A percentile compares a stretch with the other conserved stretches of the same genome.
phyloP scores from a whole-genome alignment of 805 yeast genomes.

The Ogataea degrootiae region DNA sequence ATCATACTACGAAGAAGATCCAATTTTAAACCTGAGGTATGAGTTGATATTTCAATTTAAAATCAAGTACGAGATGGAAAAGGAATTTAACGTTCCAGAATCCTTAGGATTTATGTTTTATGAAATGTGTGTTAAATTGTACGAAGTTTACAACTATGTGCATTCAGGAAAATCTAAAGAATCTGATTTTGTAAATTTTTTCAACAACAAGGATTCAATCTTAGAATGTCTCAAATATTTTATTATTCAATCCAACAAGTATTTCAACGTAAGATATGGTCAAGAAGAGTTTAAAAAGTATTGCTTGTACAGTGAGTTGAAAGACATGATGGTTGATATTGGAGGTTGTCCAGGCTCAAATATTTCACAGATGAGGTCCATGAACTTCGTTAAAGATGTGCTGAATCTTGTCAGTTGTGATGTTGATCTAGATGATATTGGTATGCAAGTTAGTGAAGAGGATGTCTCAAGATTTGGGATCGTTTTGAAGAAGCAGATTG shows the following conservation, averaged over 20 bases:
- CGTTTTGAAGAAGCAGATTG: too few species aligned
- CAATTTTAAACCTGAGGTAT: conserved; percentile 10
- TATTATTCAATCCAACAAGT: not conserved
- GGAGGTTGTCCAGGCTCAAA: not conserved
- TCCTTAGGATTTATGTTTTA: conserved; percentile 16
- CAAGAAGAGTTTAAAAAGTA: not conserved
- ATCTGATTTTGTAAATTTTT: too few species aligned
- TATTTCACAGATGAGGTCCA: too few species aligned
- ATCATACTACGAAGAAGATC: conserved; percentile 5
- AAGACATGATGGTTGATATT: not conserved
- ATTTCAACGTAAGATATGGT: not conserved
- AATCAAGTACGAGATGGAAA: conserved; percentile 8
- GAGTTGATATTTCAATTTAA: conserved; percentile 9
- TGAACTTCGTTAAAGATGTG: not conserved
- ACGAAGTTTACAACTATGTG: too few species aligned
- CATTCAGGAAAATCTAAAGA: too few species aligned
- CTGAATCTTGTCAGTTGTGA: not conserved
- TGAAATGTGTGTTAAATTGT: conserved; percentile 10
- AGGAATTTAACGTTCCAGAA: conserved; percentile 1
- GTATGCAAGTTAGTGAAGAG: not conserved
- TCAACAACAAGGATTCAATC: conserved; percentile 1
- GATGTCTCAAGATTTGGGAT: not conserved
- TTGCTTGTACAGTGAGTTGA: not conserved
- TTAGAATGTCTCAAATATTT: conserved; percentile 1
- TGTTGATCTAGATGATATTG: not conserved